Base-by-base conservation (phyloP, 2,329 filamentous ascomycete species). In the Alternaria arborescens region DNA sequence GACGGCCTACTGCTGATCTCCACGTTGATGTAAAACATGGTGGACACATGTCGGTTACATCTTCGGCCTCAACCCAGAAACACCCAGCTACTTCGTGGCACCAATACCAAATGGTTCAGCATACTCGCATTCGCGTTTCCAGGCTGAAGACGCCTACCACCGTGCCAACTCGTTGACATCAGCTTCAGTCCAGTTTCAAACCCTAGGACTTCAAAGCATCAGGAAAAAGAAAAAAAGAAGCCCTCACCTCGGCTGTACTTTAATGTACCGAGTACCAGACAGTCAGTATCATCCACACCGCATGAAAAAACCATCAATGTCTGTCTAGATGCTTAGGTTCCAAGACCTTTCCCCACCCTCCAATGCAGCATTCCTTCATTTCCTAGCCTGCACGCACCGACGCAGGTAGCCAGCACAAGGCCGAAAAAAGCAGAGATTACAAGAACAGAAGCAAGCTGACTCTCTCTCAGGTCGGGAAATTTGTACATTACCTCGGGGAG, bases 301-400 rank as follows among this genome's bases (percentile, higher is more conserved):
- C 32, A 50, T 38, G 30, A 38, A 50, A 38, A 50, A 22, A 24
- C 46, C 32, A 34, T 50, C 20, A 5, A 22, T n/a, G 2, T 36
- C 30, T 22, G 46, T 16, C 32, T 32, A 50, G n/a, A 20, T 34
- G 46, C 46, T n/a, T 36, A 38, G 32, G 16, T 38, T 16, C 46
- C 46, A 26, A 36, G 30, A 5, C 10, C 46, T 26, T 50, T 16
- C 30, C 22, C 16, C 46, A 38, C 22, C 14, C 20, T 36, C 46
- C 24, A 38, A 50, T 26, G 46, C 32, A 34, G 46, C 26, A 24
- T 22, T 11, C 46, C 46, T 50, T 50, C 46, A 50, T 50, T 50
- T 50, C 46, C 46, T 36, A 24, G 32, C 20, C 22, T 38, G 34
- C 30, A 38, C 46, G 18, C 46, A 50, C 46, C 46, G 14, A 38